Evolutionary conservation across 192 early-diverging fungal genomes (phyloP).

Genomic region (Cetraspora pellucida): DNA sequence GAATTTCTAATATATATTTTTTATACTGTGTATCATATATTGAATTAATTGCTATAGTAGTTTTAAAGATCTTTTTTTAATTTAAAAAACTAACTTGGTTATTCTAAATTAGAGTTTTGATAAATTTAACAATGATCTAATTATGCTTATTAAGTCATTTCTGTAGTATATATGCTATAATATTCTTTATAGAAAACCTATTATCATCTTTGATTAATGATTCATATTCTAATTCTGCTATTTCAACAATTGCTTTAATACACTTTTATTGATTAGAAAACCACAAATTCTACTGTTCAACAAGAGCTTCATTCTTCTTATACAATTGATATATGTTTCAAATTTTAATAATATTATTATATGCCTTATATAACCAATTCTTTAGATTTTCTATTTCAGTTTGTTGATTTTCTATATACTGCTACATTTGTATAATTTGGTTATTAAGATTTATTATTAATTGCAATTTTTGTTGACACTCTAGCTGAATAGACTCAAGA

Average conservation of each 20-base stretch:
- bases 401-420: too few species aligned
- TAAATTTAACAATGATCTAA: neutral
- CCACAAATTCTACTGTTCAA: neutral
- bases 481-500: too few species aligned
- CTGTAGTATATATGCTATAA: neutral
- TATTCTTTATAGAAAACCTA: neutral
- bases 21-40: neutral
- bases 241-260: too few species aligned
- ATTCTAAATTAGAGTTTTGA: neutral
- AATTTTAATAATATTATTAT: neutral
- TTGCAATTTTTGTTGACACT: too few species aligned
- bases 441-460: too few species aligned
- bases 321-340: neutral
- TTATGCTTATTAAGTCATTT: neutral
- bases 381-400: neutral
- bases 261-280: neutral
- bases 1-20: too few species aligned
- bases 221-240: neutral
- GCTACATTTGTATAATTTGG: too few species aligned
- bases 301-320: neutral
- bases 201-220: neutral
- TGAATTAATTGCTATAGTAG: neutral
- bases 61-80: neutral
- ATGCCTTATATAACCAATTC: neutral
- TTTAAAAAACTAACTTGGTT: neutral